Evolutionary conservation across 352 stramenopile genomes (phyloP), one percentile per base, ranked within the genome.

Genomic region (Globisporangium paddicum): DNA sequence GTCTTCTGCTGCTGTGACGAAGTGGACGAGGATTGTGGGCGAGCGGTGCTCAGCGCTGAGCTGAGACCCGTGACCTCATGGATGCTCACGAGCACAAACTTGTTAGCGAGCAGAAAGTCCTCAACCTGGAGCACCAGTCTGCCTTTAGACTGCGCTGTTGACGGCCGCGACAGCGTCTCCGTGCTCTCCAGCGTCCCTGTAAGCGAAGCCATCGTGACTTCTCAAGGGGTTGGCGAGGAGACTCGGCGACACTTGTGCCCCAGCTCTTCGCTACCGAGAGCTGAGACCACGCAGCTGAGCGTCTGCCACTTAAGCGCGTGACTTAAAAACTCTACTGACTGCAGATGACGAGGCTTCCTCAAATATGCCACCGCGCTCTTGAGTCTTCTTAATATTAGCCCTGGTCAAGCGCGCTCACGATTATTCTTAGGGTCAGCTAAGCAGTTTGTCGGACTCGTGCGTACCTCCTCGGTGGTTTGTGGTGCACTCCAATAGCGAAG

Each of bases 51-150:
- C 7, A 58, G 30, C 44, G 53, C 9, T 45, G 52, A 69, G 21
- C 47, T 32, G 3, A 21, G 21, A 0, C 47, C 47, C 2, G 32
- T 2, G 3, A 81, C 49, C 40, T 83, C 66, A 21, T 71, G 72
- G 25, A 83, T 67, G 25, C 64, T 57, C 48, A 81, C 67, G 13
- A 63, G 57, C 7, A 79, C 56, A 11, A 79, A 14, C 47, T 70
- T 74, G 23, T 61, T 64, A n/a, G 64, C 69, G 18, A 83, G 57
- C 18, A 63, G 41, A 18, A 79, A 67, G 35, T 72, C 58, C 14
- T 68, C 57, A 34, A 71, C 63, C 25, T 79, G 59, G 32, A 81
- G 60, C 14, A 83, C 56, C n/a, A 83, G 53, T 37, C 42, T 37
- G 0, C 56, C 62, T 13, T 60, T 72, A 34, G 35, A 58, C 52